Conservation (phyloP, 164 flowering plant species). For the Chloranthus sessilifolius region DNA sequence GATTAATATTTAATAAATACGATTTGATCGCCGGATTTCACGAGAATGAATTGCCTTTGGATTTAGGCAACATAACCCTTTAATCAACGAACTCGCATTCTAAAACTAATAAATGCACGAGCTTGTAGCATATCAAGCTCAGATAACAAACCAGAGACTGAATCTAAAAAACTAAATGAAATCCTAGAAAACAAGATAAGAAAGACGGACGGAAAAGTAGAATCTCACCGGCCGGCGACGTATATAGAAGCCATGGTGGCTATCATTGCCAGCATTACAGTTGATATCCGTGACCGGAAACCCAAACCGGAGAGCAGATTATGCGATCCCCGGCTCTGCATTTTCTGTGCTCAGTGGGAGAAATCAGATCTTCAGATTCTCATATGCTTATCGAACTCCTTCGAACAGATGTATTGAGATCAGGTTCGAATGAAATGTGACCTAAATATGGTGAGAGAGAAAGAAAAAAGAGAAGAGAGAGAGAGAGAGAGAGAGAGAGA, state of each 20-base stretch:
- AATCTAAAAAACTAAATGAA: background rate
- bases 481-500: background rate
- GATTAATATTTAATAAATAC: background rate
- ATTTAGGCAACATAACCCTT: too few relatives aligned
- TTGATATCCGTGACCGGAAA: slow-evolving; percentile 49
- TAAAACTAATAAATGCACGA: background rate
- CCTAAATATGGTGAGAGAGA: background rate
- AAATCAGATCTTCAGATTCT: slow-evolving; percentile 4
- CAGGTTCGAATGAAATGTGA: background rate
- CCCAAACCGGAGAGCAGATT: slow-evolving; percentile 39
- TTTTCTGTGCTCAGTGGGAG: slow-evolving; percentile 13
- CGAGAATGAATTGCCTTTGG: too few relatives aligned
- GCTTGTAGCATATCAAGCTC: too few relatives aligned
- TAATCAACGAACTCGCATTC: background rate
- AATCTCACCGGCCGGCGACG: slow-evolving; percentile 79
- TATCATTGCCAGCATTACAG: slow-evolving; percentile 64
- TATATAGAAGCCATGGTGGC: slow-evolving; percentile 78
- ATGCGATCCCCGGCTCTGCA: slow-evolving; percentile 62
- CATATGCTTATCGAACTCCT: slow-evolving; percentile 2
- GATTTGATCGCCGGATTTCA: too few relatives aligned
- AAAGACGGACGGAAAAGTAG: background rate
- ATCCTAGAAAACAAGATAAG: background rate
- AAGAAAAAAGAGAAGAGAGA: background rate
- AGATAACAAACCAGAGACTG: too few relatives aligned
- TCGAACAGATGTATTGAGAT: background rate